A percentile compares a stretch with the other conserved stretches of the same genome.
These are phyloP conservation scores for Persicaria tinctoria DNA, from an alignment of 148 eudicot species.

Conservation along the genomic window DNA sequence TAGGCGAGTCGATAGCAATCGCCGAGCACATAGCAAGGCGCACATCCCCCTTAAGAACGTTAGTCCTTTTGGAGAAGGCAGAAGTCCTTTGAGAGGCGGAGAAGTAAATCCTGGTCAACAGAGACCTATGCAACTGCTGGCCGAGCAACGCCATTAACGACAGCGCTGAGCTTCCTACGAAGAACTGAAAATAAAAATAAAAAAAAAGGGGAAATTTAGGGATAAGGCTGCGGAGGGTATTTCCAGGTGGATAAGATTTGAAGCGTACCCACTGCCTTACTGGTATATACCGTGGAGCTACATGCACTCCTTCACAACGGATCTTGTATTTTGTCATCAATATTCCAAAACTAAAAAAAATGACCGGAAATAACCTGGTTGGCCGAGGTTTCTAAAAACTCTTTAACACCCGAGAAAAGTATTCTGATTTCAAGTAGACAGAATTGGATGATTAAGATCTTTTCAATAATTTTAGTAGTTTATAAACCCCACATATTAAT, in stretches of 20 bases:
- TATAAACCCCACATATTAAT: too few species aligned
- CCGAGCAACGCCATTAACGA: slow-evolving; percentile 56
- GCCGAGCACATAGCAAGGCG: slow-evolving; percentile 51
- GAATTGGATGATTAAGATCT: too few species aligned
- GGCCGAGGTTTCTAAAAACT: too few species aligned
- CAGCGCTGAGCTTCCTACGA: slow-evolving; percentile 10
- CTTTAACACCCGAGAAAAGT: too few species aligned
- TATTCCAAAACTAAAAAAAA: too few species aligned
- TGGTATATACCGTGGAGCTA: too few species aligned
- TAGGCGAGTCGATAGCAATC: slow-evolving; percentile 72
- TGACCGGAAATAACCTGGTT: too few species aligned
- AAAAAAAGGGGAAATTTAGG: slow-evolving; percentile 8
- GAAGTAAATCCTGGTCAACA: slow-evolving; percentile 27
- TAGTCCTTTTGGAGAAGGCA: slow-evolving; percentile 28
- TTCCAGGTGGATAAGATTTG: slow-evolving; percentile 24
- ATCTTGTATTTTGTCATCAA: too few species aligned
- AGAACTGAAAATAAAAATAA: background rate
- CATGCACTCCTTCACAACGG: too few species aligned
- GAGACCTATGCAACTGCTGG: slow-evolving; percentile 57
- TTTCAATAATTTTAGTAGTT: too few species aligned
- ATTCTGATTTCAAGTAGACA: too few species aligned
- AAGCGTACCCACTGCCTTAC: slow-evolving; percentile 18
- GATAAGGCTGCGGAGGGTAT: slow-evolving; percentile 22
- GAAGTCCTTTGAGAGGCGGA: slow-evolving; percentile 16
- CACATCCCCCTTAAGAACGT: slow-evolving; percentile 15